Conservation (phyloP, 2,329 filamentous ascomycete species). For the Cladosporium sp. region DNA sequence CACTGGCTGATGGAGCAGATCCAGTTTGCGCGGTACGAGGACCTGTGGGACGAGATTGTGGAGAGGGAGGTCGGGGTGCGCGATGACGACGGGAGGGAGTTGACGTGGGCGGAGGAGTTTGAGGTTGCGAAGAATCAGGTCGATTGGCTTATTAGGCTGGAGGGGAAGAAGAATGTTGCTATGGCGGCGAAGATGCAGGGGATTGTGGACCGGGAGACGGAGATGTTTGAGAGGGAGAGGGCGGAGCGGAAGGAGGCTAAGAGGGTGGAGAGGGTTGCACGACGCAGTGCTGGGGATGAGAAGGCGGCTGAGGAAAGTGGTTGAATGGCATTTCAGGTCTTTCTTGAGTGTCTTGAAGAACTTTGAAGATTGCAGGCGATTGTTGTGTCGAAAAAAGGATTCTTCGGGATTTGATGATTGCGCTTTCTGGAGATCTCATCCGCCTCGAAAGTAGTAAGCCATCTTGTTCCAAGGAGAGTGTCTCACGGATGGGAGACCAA, state of each 20-base stretch:
- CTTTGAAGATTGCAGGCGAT: neutral
- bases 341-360: neutral
- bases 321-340: neutral
- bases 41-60: constrained; percentile 52
- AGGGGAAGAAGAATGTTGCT: constrained; percentile 30
- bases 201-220: constrained; percentile 53
- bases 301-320: neutral
- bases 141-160: constrained; percentile 28
- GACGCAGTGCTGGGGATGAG: too few relatives aligned
- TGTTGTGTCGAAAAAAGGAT: neutral
- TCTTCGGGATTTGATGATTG: neutral
- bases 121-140: constrained; percentile 44
- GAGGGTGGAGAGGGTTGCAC: neutral
- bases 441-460: neutral
- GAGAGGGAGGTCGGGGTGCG: constrained; percentile 23
- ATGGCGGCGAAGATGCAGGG: constrained; percentile 47
- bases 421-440: neutral
- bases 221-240: constrained; percentile 45
- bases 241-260: constrained; percentile 24
- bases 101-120: constrained; percentile 41
- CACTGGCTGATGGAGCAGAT: constrained; percentile 47
- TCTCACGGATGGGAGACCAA: neutral
- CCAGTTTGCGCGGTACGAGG: constrained; percentile 46
- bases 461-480: neutral
- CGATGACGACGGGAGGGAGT: constrained; percentile 19